Conservation (phyloP, 305 asterid genomes). For the Fraxinus sp. region DNA sequence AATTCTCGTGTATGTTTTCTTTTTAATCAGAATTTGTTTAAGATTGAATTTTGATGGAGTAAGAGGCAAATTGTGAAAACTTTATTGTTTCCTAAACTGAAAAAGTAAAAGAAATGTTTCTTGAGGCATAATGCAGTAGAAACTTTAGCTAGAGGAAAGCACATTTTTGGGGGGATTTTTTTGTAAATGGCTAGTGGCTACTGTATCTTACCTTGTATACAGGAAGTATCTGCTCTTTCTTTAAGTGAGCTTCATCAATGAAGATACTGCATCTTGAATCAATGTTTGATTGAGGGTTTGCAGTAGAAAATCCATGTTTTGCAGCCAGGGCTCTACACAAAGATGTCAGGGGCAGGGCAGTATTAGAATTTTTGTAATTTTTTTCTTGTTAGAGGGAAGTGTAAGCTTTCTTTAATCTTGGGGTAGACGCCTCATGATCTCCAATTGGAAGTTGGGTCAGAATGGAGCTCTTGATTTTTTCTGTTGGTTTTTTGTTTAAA, state of each 20-base stretch:
- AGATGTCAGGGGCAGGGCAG: neutral
- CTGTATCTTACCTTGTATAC: neutral
- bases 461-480: neutral
- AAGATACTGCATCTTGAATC: neutral
- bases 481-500: neutral
- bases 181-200: neutral
- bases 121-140: neutral
- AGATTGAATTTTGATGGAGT: neutral
- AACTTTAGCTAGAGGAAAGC: neutral
- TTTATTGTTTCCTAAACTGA: neutral
- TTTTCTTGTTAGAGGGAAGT: too few species aligned
- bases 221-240: too few species aligned
- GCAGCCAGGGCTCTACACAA: neutral
- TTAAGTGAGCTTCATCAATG: too few species aligned
- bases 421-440: neutral
- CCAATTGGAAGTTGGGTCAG: neutral
- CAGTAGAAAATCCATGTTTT: neutral
- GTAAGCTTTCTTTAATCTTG: neutral
- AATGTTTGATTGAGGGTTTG: too few species aligned
- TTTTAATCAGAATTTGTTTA: neutral
- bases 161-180: neutral
- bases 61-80: neutral
- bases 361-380: neutral
- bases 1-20: neutral
- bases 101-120: neutral